These are phyloP conservation scores for Lanmaoa rubissima DNA, from an alignment of 768 basidiomycete genomes.

Conservation along the genomic window DNA sequence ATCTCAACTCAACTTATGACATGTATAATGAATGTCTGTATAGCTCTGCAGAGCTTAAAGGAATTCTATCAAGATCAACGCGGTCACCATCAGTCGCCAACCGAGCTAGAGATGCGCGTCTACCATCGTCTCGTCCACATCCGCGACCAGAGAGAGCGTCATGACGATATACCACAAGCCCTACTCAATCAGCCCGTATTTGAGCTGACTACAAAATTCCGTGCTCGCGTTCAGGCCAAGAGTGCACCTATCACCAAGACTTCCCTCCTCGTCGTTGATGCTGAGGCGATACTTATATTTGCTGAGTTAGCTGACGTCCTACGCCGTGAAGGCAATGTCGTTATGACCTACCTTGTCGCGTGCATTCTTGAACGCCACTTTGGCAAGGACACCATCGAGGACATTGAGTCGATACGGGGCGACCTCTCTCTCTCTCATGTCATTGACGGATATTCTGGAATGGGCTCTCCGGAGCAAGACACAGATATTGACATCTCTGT, in stretches of 20 bases:
- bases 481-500: conserved; percentile 27
- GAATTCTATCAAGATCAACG: conserved; percentile 90
- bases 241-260: conserved; percentile 73
- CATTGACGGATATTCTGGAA: conserved; percentile 58
- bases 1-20: not conserved
- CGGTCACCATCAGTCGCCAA: conserved; percentile 63
- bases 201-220: conserved; percentile 78
- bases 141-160: conserved; percentile 76
- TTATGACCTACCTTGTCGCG: conserved; percentile 85
- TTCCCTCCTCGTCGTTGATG: conserved; percentile 62
- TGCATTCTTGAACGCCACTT: conserved; percentile 89
- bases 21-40: not conserved
- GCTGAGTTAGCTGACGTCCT: conserved; percentile 59
- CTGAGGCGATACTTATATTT: conserved; percentile 63
- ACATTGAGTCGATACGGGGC: conserved; percentile 65
- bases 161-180: conserved; percentile 64
- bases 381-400: conserved; percentile 73
- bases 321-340: conserved; percentile 57
- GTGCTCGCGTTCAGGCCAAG: conserved; percentile 73
- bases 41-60: conserved; percentile 89
- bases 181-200: conserved; percentile 76
- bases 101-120: conserved; percentile 93
- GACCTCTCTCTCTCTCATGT: conserved; percentile 57
- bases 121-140: conserved; percentile 93
- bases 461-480: conserved; percentile 25